Evolutionary conservation across 306 rosid genomes (phyloP), one percentile per base, ranked within the genome.

Genomic region (Citrullus colocynthis): DNA sequence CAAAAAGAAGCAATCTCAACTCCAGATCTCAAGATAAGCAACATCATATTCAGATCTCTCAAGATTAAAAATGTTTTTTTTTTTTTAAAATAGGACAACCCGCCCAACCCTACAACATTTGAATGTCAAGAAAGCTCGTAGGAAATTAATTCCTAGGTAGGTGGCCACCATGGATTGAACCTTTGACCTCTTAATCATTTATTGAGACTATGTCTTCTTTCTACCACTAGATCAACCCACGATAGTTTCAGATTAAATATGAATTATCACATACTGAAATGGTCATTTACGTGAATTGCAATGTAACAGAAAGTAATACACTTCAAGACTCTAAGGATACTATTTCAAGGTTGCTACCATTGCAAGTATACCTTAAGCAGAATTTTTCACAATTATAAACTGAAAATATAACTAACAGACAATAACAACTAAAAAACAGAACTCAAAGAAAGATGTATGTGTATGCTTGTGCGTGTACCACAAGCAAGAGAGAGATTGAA

Each of bases 1-100:
- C 66, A 62, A 85, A 79, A 56, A 79, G 30, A 57, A 14, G 36
- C 32, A 48, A 55, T 7, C 16, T 84, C 81, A 81, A 66, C 49
- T 80, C 63, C 14, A 20, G 74, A 51, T 58, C 36, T 61, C 76
- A 30, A 71, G 77, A 80, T 74, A 12, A 78, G 58, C 49, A 63
- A 34, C 52, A 13, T 71, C 28, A 9, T 32, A 5, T 24, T 28
- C 60, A 69, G 24, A 39, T 77, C 70, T 67, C 61, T 28, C n/a
- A 7, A 37, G 52, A 76, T 41, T 54, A 74, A 32, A 61, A 32
- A 61, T 61, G 28, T 24, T 24, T 24, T 24, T 24, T 24, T 24
- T 24, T 24, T 24, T 24, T n/a, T n/a, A n/a, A 24, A 24, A 24
- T 24, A 24, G 28, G 28, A 24, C 28, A 24, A 24, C 28, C 28